Percentiles rank a stretch among this genome's conserved stretches.
Evolutionary conservation across 768 basidiomycete species (phyloP).

Genomic region (Chalciporus piperatus): DNA sequence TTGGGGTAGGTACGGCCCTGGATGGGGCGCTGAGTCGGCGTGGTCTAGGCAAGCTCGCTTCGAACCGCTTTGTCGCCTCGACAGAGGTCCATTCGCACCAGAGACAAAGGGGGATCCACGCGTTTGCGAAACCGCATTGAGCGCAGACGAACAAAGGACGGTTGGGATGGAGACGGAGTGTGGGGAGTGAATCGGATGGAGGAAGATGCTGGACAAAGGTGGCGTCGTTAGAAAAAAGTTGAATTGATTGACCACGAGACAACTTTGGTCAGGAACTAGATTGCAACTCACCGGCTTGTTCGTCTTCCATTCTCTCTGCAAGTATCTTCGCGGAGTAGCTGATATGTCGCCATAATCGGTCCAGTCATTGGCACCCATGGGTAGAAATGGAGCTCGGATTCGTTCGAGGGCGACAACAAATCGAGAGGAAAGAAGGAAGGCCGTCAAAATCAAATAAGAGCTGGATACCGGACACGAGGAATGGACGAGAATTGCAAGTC

Average conservation of each 20-base stretch:
- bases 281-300: constrained; percentile 36
- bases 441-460: constrained; percentile 20
- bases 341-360: constrained; percentile 17
- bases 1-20: constrained; percentile 10
- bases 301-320: constrained; percentile 41
- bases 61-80: constrained; percentile 39
- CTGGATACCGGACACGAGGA: constrained; percentile 32
- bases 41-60: constrained; percentile 37
- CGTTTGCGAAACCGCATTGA: constrained; percentile 46
- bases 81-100: constrained; percentile 51
- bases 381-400: not conserved
- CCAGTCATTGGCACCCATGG: constrained; percentile 15
- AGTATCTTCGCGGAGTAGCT: constrained; percentile 30
- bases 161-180: constrained; percentile 39
- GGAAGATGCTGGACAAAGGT: constrained; percentile 36
- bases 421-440: constrained; percentile 7
- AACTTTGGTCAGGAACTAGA: not conserved
- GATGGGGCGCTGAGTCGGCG: constrained; percentile 31
- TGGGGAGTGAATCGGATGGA: constrained; percentile 46
- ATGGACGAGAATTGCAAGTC: constrained; percentile 21
- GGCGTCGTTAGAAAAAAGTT: no score
- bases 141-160: constrained; percentile 46
- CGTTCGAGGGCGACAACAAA: not conserved
- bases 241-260: no score
- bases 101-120: constrained; percentile 47